A percentile compares a stretch with the other conserved stretches of the same genome.
phyloP scores from a whole-genome alignment of 495 filamentous ascomycete genomes.

The Copromyces sp. region DNA sequence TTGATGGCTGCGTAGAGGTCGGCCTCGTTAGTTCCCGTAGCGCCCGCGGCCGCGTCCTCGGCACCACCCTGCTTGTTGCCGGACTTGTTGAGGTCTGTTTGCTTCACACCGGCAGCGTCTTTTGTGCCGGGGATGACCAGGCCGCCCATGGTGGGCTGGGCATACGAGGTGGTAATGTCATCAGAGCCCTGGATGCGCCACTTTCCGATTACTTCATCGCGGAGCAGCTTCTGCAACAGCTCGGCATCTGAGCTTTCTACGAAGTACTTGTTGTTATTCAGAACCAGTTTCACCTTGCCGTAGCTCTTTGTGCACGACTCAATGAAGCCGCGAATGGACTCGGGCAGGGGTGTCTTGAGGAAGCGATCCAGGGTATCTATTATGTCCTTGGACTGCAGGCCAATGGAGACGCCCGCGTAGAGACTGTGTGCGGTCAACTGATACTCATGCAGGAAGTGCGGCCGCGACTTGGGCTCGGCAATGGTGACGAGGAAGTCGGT shows the following conservation, averaged over 20 bases:
- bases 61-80: constrained; percentile 19
- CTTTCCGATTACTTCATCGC: constrained; percentile 39
- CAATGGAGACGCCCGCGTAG: constrained; percentile 90
- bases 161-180: constrained; percentile 66
- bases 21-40: constrained; percentile 16
- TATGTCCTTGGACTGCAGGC: constrained; percentile 78
- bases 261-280: constrained; percentile 90
- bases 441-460: constrained; percentile 87
- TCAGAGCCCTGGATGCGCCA: constrained; percentile 43
- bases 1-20: constrained; percentile 47
- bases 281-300: constrained; percentile 89
- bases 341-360: constrained; percentile 75
- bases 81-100: constrained; percentile 38
- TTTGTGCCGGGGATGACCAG: constrained; percentile 92
- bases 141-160: constrained; percentile 69
- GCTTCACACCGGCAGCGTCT: constrained; percentile 75
- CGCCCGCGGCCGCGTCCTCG: constrained; percentile 6
- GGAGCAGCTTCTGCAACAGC: constrained; percentile 73
- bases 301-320: constrained; percentile 76
- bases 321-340: constrained; percentile 71
- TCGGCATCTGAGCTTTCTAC: constrained; percentile 81
- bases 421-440: constrained; percentile 81
- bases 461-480: constrained; percentile 83
- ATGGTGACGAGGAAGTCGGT: constrained; percentile 94
- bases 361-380: constrained; percentile 77